Evolutionary conservation across 2,329 filamentous ascomycete species (phyloP), one percentile per base, ranked within the genome.

Genomic region (Venturia pyrina): DNA sequence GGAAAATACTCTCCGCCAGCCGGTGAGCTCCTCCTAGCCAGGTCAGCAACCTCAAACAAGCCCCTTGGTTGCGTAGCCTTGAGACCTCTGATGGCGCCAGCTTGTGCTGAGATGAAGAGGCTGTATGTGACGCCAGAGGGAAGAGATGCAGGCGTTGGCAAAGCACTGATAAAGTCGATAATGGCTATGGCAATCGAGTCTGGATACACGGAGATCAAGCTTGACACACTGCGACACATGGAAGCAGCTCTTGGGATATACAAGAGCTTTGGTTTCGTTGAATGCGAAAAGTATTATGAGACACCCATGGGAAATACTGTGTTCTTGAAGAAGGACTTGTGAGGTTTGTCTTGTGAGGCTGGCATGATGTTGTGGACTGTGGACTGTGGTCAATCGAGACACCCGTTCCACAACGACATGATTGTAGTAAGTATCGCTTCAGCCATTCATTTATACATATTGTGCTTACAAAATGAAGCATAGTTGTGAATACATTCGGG

Each of bases 221-320:
- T 87, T 17, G 84, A 87, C 74, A 86, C 84, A 19, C 70, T 87
- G 66, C 73, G 77, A 10, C 75, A 71, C 7, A 87, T 87, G 85
- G 72, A 68, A 15, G 74, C 76, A 13, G 84, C 85, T 24, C 76
- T 78, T 67, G 72, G 69, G 41, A 68, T 86, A 68, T 87, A 87
- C 73, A 71, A 71, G 62, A 71, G 71, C 5, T 71, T 79, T 67
- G 83, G 85, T 1, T 87, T 87, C 72, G 73, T 74, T 68, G 78
- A 82, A 69, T 79, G 80, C 48, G 75, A 76, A 50, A 71, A 76
- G 32, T 87, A 87, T 70, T 86, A 87, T 72, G 78, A 83, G 17
- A 85, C 81, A 43, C 82, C 82, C 5, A 69, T 85, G 44, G 75
- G 81, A 63, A 79, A 78, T 37, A 85, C 83, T 7, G 74, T 81